A percentile compares a stretch with the other conserved stretches of the same genome.
Evolutionary conservation across 306 rosid species (phyloP).

Genomic region (Quercus parvula): DNA sequence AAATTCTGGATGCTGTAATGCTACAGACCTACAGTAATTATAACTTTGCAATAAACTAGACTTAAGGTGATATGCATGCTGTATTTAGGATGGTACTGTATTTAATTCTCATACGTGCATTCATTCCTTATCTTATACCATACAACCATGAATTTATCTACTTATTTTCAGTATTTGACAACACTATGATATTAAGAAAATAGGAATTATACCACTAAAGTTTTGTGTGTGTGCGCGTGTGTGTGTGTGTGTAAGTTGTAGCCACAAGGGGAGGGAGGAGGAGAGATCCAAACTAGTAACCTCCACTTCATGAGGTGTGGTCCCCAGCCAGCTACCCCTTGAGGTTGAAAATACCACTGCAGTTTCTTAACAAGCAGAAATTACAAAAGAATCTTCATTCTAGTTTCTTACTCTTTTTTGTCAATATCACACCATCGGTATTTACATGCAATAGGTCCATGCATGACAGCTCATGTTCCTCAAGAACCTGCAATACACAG

Average conservation of each 20-base stretch:
- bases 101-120: neutral
- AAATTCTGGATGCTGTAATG: too few relatives aligned
- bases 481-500: constrained; percentile 70
- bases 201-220: neutral
- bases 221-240: too few relatives aligned
- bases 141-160: too few relatives aligned
- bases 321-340: too few relatives aligned
- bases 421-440: constrained; percentile 70
- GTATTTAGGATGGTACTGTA: neutral
- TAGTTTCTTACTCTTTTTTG: constrained; percentile 67
- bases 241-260: too few relatives aligned
- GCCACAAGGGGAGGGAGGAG: too few relatives aligned
- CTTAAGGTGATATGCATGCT: neutral
- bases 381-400: neutral
- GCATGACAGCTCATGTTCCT: constrained; percentile 80
- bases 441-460: constrained; percentile 59
- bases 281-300: too few relatives aligned
- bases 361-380: neutral
- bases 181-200: neutral
- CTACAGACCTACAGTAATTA: too few relatives aligned
- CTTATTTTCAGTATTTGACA: neutral
- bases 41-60: neutral
- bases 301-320: too few relatives aligned
- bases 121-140: neutral
- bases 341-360: neutral